Evolutionary conservation across 1,284 basidiomycete species (phyloP), one percentile per base, ranked within the genome.

Genomic region (Leccinum subspadiceum): DNA sequence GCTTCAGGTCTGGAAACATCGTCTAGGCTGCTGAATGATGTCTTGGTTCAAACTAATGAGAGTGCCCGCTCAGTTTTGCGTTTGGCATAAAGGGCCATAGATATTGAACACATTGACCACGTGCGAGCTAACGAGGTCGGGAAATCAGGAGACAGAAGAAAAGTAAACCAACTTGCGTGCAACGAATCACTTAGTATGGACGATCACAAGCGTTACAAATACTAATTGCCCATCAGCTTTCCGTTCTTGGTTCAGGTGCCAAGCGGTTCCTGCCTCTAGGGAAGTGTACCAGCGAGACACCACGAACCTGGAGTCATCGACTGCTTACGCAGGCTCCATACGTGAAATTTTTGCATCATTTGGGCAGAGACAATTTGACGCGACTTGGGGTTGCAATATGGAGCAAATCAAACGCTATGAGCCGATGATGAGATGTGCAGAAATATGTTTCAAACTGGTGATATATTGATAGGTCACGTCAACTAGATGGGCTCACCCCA

Each of bases 161-260:
- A 22, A 15, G 6, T 12, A 29, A 20, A 46, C 41, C 15, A n/a
- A 44, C 17, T 44, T 44, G 41, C 5, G n/a, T 52, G 15, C 9
- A 10, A 52, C 8, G 20, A 48, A 31, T 22, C 50, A 56, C 13
- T 33, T 12, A 33, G 33, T n/a, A 6, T 22, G 20, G 31, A 33
- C 39, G 5, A 29, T 33, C 46, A 56, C 15, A 48, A 52, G 15
- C 7, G 56, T 50, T 49, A 39, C 15, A 35, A 39, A 54, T 5
- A 4, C 37, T 3, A 15, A 46, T 33, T 60, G 62, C 70, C 73
- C 73, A 75, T 77, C 76, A 77, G 77, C 75, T 79, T 77, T 77
- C 76, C 77, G 76, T 77, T 77, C 76, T 79, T 75, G 72, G 65
- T 73, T 62, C 66, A 58, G 64, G 58, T 64, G 49, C 46, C 59